Evolutionary conservation across 2,329 filamentous ascomycete genomes (phyloP).

Genomic region (Zymoseptoria passerinii): DNA sequence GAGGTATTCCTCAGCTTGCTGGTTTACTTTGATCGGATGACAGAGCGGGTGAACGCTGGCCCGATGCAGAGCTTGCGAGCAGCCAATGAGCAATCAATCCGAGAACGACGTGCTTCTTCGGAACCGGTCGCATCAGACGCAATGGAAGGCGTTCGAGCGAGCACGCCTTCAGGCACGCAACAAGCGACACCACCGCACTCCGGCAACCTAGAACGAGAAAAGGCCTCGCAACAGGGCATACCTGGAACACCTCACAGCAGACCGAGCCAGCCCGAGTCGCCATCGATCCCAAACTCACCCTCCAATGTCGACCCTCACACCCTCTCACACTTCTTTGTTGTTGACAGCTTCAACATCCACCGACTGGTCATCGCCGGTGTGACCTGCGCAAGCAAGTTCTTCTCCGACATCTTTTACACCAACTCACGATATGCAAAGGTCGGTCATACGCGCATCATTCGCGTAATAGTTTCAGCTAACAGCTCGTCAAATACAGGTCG

Average conservation of each 20-base stretch:
- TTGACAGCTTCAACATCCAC: constrained; percentile 98
- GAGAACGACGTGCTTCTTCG: constrained; percentile 21
- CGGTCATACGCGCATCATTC: constrained; percentile 24
- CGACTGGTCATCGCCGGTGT: constrained; percentile 92
- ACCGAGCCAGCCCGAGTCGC: constrained; percentile 25
- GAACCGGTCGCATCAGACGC: constrained; percentile 21
- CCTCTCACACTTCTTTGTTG: constrained; percentile 73
- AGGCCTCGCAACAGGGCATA: constrained; percentile 20
- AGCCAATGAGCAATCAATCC: constrained; percentile 42
- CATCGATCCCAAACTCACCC: constrained; percentile 28
- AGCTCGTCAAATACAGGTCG: constrained; percentile 55
- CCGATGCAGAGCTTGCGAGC: constrained; percentile 57
- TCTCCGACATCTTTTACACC: constrained; percentile 97
- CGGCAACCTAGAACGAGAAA: constrained; percentile 38
- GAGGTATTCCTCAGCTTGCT: constrained; percentile 93
- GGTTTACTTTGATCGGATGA: constrained; percentile 99
- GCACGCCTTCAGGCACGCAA: constrained; percentile 30
- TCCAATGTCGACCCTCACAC: constrained; percentile 41
- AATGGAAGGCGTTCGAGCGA: constrained; percentile 25
- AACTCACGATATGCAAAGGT: constrained; percentile 99
- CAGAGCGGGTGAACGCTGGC: constrained; percentile 80
- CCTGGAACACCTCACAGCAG: constrained; percentile 32
- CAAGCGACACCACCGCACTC: constrained; percentile 43
- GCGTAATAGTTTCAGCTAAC: not conserved
- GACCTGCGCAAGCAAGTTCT: constrained; percentile 98